Evolutionary conservation across 2,329 filamentous ascomycete genomes (phyloP), one percentile per base, ranked within the genome.

Genomic region (Phialemoniopsis sp.): DNA sequence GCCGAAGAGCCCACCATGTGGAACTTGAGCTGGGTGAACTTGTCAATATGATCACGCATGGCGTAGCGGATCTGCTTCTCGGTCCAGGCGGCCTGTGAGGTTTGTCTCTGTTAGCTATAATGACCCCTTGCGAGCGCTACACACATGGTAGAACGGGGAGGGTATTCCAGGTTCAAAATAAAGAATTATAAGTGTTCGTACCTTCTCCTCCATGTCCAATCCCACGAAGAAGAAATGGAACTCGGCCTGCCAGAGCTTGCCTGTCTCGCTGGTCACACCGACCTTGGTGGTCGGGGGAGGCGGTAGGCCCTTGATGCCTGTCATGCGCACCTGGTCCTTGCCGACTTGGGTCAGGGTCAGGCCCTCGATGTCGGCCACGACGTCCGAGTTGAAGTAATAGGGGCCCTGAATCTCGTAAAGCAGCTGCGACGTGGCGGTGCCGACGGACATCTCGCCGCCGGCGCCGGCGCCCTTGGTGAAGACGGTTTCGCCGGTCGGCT

Each of bases 351-450:
- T 69, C 50, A 80, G 73, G 39, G 34, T 42, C 18, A 51, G 50
- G 38, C 39, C 54, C 19, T 53, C 51, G 16, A 60, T 43, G 32
- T 46, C 44, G 12, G 57, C 57, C 2, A 53, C 58, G 10, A 62
- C 57, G 45, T 61, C 57, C 18, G 49, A 54, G 44, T 52, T 53
- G 42, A 52, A 62, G 42, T 64, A 63, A 18, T 47, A 49, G 5
- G 60, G 63, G 0, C 68, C 68, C 14, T 72, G 68, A n/a, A 72
- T 50, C 39, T 72, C 68, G 32, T 72, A 71, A 3, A 72, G 45
- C 2, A 72, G 53, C 40, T 72, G 68, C 46, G 59, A 40, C 14
- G 35, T 37, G 33, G 39, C 36, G 10, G 41, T 45, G 32, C 34
- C 43, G 13, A 19, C 35, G 1, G 57, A 67, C 4, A 67, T 53